Evolutionary conservation across 208 protist genomes (phyloP), one percentile per base, ranked within the genome.

Genomic region (Crithidia sp.): DNA sequence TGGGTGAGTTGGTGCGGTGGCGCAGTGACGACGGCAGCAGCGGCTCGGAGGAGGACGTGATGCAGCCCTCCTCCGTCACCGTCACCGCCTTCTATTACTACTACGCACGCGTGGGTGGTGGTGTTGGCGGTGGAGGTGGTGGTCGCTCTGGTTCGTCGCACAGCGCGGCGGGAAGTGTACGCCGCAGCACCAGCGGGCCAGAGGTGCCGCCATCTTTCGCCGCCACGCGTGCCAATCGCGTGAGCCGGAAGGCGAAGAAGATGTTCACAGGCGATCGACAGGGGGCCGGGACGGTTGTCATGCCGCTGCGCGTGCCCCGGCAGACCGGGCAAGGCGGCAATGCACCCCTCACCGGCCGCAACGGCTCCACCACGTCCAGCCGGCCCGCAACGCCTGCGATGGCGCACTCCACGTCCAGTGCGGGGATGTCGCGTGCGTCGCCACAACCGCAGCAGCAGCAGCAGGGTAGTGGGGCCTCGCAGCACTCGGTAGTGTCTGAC

Each of bases 1-100:
- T 94, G 39, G 83, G 86, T 19, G 78, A 83, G 43, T 77, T 76
- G n/a, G 80, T 91, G 9, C 89, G 89, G 14, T 94, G 89, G 86
- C 63, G 84, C 0, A 71, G 60, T 41, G 57, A 74, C 45, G 62
- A 55, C 44, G 57, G 61, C 52, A 45, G 58, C 45, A 55, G 70
- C 54, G 53, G 52, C 12, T 14, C 16, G n/a, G 47, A 37, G 41
- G 14, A 19, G 4, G 53, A 73, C 17, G 37, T 28, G 7, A 79
- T 65, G 62, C 28, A 52, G 16, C 72, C 28, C n/a, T 72, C 73
- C 17, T 60, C 64, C 41, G 43, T 72, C 53, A 71, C 73, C 17
- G 47, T 66, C n/a, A 44, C 68, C 5, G 58, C 65, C n/a, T 75
- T 71, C 8, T 57, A 77, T 40, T 73, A 76, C 49, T 82, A 81